These are phyloP conservation scores for Aspergillus spinulosporus DNA, from an alignment of 2,329 filamentous ascomycete genomes.

Conservation along the genomic window DNA sequence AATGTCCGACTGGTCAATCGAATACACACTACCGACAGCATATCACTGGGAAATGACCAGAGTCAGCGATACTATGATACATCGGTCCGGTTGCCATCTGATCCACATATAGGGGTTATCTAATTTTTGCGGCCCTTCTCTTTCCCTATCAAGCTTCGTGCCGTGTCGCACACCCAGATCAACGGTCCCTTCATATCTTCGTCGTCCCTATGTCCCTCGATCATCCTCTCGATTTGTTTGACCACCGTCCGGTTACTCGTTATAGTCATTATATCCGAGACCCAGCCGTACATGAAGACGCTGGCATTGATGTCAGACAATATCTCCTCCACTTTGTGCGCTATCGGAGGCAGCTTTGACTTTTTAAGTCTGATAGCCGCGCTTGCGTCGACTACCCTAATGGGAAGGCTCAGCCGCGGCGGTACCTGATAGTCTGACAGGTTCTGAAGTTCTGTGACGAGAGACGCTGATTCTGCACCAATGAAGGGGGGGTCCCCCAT, in stretches of 20 bases:
- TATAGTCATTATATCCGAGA: slow-evolving; percentile 61
- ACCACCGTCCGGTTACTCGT: slow-evolving; percentile 69
- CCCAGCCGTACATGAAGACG: slow-evolving; percentile 74
- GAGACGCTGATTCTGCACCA: slow-evolving; percentile 32
- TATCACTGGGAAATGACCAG: background rate
- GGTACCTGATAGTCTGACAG: slow-evolving; percentile 59
- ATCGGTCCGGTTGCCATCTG: background rate
- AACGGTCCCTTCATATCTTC: slow-evolving; percentile 58
- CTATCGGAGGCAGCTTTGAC: slow-evolving; percentile 49
- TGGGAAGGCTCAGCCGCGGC: slow-evolving; percentile 59
- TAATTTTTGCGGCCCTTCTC: slow-evolving; percentile 51
- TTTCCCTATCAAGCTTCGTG: slow-evolving; percentile 67
- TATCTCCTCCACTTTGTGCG: slow-evolving; percentile 44
- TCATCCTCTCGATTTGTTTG: slow-evolving; percentile 62
- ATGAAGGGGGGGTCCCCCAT: slow-evolving; percentile 50
- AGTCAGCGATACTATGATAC: background rate
- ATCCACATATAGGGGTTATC: background rate
- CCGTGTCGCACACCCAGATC: slow-evolving; percentile 66
- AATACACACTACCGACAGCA: background rate
- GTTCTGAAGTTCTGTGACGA: slow-evolving; percentile 42
- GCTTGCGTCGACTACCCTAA: slow-evolving; percentile 56
- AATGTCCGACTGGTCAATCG: slow-evolving; percentile 18
- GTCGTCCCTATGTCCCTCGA: slow-evolving; percentile 55
- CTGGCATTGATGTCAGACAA: slow-evolving; percentile 65
- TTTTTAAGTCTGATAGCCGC: slow-evolving; percentile 38